Base-by-base conservation (phyloP, 148 eudicot genomes). In the Diospyros lotus region DNA sequence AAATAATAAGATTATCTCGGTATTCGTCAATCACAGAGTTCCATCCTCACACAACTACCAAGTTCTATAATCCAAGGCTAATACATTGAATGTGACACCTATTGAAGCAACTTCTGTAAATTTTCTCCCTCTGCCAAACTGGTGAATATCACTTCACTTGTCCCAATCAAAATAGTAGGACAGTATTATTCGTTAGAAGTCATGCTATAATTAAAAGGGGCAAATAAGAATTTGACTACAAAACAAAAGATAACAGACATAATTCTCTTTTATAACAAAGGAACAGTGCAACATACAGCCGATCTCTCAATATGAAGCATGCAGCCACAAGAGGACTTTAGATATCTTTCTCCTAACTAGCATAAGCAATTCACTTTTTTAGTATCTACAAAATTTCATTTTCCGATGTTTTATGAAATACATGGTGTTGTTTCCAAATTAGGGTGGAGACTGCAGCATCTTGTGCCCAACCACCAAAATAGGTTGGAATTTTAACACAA, bases 151-250 rank as follows among this genome's bases (percentile, higher is more conserved):
- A 28, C 28, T 28, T 28, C 28, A 28, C 28, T 28, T 28, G 28
- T 28, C 28, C 28, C 28, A 28, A 28, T 7, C 14, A 18, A 54
- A 54, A 54, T 13, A 70, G 14, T 51, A 13, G 40, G n/a, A 70
- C 11, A 70, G 44, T 48, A 55, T 41, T 55, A 48, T 3, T 40
- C 73, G 8, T 53, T 62, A 45, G 46, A 40, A 55, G 12, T 50
- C 58, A 28, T 1, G 39, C 38, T 54, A 53, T 13, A 38, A 41
- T 58, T 12, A 70, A 38, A 70, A 41, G 10, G 40, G 15, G 39
- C 8, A 14, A 70, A 62, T 48, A 10, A 58, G n/a, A 44, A 72
- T 43, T 10, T 51, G 74, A 75, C 43, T 69, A 51, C 51, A 69
- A 70, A 53, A 10, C 50, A 28, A 60, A 60, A 14, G 2, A 44